phyloP scores from a whole-genome alignment of 495 filamentous ascomycete genomes.

The Chlorociboria aeruginascens region DNA sequence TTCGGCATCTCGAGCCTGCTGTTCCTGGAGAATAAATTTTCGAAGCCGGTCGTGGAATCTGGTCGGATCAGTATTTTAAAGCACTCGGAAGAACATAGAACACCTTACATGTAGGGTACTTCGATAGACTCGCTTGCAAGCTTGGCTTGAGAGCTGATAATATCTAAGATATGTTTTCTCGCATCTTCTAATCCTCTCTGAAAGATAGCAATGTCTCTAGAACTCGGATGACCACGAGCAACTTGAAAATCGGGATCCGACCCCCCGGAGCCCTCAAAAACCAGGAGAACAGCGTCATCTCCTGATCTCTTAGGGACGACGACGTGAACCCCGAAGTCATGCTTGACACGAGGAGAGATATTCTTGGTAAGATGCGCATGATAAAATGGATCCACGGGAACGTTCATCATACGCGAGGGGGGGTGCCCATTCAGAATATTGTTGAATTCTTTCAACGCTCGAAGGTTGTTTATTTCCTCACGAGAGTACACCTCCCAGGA shows the following conservation, averaged over 20 bases:
- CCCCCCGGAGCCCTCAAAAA: slow-evolving; percentile 63
- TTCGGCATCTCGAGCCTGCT: slow-evolving; percentile 49
- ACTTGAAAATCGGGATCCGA: slow-evolving; percentile 50
- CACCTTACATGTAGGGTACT: slow-evolving; percentile 50
- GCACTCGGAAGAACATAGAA: slow-evolving; percentile 9
- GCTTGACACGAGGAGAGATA: slow-evolving; percentile 46
- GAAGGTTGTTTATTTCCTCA: slow-evolving; percentile 71
- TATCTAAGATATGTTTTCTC: slow-evolving; percentile 50
- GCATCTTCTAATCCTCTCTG: slow-evolving; percentile 61
- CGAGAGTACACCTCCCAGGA: slow-evolving; percentile 78
- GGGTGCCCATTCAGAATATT: slow-evolving; percentile 69
- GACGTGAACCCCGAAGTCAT: slow-evolving; percentile 68
- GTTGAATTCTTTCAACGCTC: slow-evolving; percentile 70
- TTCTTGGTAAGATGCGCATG: slow-evolving; percentile 62
- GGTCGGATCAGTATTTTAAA: slow-evolving; percentile 14
- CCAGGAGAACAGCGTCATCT: slow-evolving; percentile 52
- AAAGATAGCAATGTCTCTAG: slow-evolving; percentile 50
- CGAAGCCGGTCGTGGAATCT: slow-evolving; percentile 59
- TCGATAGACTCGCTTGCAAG: slow-evolving; percentile 53
- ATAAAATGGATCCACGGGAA: slow-evolving; percentile 77
- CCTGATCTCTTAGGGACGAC: slow-evolving; percentile 52
- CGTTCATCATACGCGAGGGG: slow-evolving; percentile 55
- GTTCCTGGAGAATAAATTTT: slow-evolving; percentile 65
- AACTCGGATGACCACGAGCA: slow-evolving; percentile 41
- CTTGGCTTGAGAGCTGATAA: slow-evolving; percentile 61